A percentile compares a stretch with the other conserved stretches of the same genome.
Conservation (phyloP, 1,284 basidiomycete genomes). For the Cryptococcus neoformans region DNA sequence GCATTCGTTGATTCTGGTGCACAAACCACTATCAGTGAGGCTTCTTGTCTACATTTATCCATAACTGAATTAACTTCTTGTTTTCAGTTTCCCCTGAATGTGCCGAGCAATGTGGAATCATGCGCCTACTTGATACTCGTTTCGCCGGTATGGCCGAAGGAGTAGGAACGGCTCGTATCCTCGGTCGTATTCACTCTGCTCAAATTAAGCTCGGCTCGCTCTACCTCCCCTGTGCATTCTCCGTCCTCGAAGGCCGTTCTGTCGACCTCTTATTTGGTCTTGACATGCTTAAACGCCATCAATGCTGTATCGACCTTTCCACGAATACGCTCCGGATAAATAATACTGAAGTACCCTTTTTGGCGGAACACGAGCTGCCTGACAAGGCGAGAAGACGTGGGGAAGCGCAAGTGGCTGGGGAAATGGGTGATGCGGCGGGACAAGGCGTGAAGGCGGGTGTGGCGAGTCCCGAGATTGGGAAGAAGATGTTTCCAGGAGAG, state of each 20-base stretch:
- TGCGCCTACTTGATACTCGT: constrained; percentile 85
- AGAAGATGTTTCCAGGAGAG: constrained; percentile 35
- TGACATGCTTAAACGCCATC: constrained; percentile 98
- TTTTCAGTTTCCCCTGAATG: constrained; percentile 84
- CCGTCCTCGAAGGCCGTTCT: constrained; percentile 90
- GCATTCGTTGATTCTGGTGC: constrained; percentile 99
- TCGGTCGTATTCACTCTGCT: constrained; percentile 90
- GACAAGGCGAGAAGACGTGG: constrained; percentile 60
- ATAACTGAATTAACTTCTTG: background rate
- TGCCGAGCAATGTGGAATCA: constrained; percentile 89
- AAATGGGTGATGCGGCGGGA: constrained; percentile 25
- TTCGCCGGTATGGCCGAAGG: constrained; percentile 92
- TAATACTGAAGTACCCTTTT: constrained; percentile 77
- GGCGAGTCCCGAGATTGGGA: constrained; percentile 15
- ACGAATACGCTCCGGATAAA: constrained; percentile 86
- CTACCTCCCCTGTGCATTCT: constrained; percentile 85
- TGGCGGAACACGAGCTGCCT: constrained; percentile 92
- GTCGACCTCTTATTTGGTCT: constrained; percentile 94
- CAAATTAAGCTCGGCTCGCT: constrained; percentile 85
- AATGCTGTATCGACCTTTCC: constrained; percentile 89
- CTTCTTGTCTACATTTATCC: background rate
- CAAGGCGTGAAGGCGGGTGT: constrained; percentile 27
- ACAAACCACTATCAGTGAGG: constrained; percentile 90
- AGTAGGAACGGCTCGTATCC: constrained; percentile 91
- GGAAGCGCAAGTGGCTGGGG: constrained; percentile 27